Conservation (phyloP, 192 early-diverging fungal genomes). For the Helicostylum pulchrum region DNA sequence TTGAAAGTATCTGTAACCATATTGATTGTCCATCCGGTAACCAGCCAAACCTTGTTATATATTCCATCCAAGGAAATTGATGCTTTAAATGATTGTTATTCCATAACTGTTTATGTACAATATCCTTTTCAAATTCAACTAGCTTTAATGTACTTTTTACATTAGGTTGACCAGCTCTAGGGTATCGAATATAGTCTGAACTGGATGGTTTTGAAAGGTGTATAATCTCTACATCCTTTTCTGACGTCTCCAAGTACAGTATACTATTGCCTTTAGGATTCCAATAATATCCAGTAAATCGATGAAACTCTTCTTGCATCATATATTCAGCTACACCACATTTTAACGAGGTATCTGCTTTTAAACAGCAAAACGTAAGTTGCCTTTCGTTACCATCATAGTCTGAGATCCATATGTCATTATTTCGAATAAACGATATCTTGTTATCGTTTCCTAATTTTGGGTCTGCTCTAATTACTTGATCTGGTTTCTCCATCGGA, state of each 20-base stretch:
- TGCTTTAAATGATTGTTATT: slow-evolving; percentile 35
- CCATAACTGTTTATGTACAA: slow-evolving; percentile 45
- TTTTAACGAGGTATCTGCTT: slow-evolving; percentile 40
- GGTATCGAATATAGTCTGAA: slow-evolving; percentile 53
- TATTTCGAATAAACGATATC: slow-evolving; percentile 56
- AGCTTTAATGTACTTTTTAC: slow-evolving; percentile 50
- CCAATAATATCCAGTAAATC: slow-evolving; percentile 66
- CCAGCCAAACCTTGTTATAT: slow-evolving; percentile 66
- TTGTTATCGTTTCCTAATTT: slow-evolving; percentile 53
- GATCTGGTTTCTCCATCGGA: not conserved
- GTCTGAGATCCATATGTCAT: slow-evolving; percentile 61
- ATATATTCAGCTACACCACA: slow-evolving; percentile 68
- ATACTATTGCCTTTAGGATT: slow-evolving; percentile 39
- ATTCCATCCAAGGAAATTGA: slow-evolving; percentile 66
- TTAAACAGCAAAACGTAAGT: slow-evolving; percentile 53
- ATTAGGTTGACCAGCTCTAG: slow-evolving; percentile 58
- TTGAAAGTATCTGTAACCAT: slow-evolving; percentile 57
- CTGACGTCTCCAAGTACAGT: slow-evolving; percentile 56
- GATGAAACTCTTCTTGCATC: slow-evolving; percentile 73
- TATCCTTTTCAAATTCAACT: slow-evolving; percentile 47
- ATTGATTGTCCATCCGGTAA: slow-evolving; percentile 51
- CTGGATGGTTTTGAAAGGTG: slow-evolving; percentile 5
- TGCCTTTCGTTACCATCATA: slow-evolving; percentile 51
- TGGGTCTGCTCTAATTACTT: slow-evolving; percentile 37
- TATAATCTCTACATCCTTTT: slow-evolving; percentile 55